Conservation (phyloP, 2,329 filamentous ascomycete genomes). For the Orbilia ellipsospora region DNA sequence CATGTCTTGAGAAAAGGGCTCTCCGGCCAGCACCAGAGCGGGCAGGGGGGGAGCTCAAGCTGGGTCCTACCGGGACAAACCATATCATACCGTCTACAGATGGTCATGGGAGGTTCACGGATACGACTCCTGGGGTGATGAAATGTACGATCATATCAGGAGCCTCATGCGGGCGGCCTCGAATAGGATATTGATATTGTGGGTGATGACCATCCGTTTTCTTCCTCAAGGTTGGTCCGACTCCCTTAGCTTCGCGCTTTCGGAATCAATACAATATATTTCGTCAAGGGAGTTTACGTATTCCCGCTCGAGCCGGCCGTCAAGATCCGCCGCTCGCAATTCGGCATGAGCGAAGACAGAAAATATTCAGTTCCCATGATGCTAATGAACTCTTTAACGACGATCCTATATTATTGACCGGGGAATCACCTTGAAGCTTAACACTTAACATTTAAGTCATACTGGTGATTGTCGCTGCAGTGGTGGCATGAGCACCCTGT, state of each 20-base stretch:
- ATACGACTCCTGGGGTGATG: no score
- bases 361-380: background rate
- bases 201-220: slow-evolving; percentile 10
- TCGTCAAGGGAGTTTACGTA: background rate
- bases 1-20: background rate
- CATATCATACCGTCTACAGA: background rate
- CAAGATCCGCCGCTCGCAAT: slow-evolving; percentile 18
- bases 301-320: slow-evolving; percentile 13
- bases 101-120: background rate
- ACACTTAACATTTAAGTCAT: background rate
- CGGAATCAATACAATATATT: slow-evolving; percentile 22
- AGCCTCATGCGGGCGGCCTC: slow-evolving; percentile 24
- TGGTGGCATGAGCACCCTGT: background rate
- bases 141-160: background rate
- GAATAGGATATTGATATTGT: slow-evolving; percentile 2
- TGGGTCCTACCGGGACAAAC: background rate
- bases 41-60: background rate
- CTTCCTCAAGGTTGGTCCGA: background rate
- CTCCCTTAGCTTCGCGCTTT: slow-evolving; percentile 30
- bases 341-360: slow-evolving; percentile 30
- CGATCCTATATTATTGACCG: slow-evolving; percentile 12
- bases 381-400: background rate
- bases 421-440: background rate
- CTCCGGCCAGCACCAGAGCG: background rate
- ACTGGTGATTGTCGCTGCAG: background rate